Percentiles rank a stretch among this genome's conserved stretches.
Evolutionary conservation across 2,329 filamentous ascomycete species (phyloP).

Genomic region (Zopfia rhizophila): DNA sequence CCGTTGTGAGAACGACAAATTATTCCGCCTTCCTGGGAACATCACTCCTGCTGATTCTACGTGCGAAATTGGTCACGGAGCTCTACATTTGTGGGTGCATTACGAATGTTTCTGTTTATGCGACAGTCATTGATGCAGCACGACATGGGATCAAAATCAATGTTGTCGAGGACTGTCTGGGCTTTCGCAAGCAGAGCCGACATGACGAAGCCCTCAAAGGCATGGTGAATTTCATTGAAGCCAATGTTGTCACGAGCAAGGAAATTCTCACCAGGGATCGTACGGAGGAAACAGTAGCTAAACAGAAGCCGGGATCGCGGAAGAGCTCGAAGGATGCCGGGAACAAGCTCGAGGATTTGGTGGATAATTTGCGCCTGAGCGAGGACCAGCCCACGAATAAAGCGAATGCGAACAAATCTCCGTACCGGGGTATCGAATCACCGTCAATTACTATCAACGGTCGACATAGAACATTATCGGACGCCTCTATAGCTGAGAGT

Average conservation of each 20-base stretch:
- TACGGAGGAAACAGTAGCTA: conserved; percentile 6
- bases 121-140: conserved; percentile 90
- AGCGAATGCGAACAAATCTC: conserved; percentile 1
- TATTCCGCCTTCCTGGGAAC: conserved; percentile 89
- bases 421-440: conserved; percentile 9
- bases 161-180: conserved; percentile 87
- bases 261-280: conserved; percentile 63
- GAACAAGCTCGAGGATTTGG: conserved; percentile 34
- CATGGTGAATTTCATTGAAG: conserved; percentile 79
- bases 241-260: conserved; percentile 69
- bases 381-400: conserved; percentile 17
- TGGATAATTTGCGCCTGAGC: conserved; percentile 35
- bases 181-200: conserved; percentile 75
- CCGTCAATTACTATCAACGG: conserved; percentile 34
- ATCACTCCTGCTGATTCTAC: conserved; percentile 76
- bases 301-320: conserved; percentile 5
- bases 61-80: conserved; percentile 88
- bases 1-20: conserved; percentile 73
- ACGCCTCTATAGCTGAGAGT: conserved; percentile 34
- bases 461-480: conserved; percentile 32
- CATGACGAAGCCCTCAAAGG: conserved; percentile 76
- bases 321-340: conserved; percentile 22
- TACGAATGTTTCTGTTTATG: conserved; percentile 88
- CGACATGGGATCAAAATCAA: conserved; percentile 89
- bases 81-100: conserved; percentile 89